Evolutionary conservation across 495 filamentous ascomycete genomes (phyloP).

Genomic region (Lentithecium fluviatile): DNA sequence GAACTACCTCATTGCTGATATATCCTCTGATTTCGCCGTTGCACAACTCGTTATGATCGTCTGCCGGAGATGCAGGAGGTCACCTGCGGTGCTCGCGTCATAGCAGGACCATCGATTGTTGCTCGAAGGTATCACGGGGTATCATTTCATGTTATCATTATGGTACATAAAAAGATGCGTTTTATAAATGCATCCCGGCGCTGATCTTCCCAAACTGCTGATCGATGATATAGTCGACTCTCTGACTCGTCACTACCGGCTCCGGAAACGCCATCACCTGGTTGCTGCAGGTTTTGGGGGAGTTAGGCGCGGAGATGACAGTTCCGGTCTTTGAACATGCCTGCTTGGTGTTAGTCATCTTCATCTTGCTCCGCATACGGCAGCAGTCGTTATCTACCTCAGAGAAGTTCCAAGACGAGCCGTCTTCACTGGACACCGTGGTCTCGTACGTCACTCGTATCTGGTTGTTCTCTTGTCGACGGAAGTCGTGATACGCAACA

Average conservation of each 20-base stretch:
- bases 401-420: not conserved
- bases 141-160: too few species aligned
- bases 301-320: not conserved
- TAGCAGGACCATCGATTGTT: too few species aligned
- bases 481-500: not conserved
- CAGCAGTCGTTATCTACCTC: not conserved
- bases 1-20: too few species aligned
- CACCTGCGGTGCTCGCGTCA: too few species aligned
- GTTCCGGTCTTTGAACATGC: not conserved
- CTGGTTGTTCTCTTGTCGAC: not conserved
- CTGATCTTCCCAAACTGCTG: not conserved
- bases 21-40: too few species aligned
- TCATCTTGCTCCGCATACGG: not conserved
- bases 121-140: too few species aligned
- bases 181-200: not conserved
- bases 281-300: not conserved
- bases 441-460: conserved; percentile 9
- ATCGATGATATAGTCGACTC: not conserved
- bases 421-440: conserved; percentile 6
- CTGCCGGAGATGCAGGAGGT: too few species aligned
- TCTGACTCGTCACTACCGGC: not conserved
- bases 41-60: too few species aligned
- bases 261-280: not conserved
- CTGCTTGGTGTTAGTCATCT: not conserved
- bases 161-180: not conserved